These are phyloP conservation scores for Solanum chacoense DNA, from an alignment of 305 asterid genomes.

Conservation along the genomic window DNA sequence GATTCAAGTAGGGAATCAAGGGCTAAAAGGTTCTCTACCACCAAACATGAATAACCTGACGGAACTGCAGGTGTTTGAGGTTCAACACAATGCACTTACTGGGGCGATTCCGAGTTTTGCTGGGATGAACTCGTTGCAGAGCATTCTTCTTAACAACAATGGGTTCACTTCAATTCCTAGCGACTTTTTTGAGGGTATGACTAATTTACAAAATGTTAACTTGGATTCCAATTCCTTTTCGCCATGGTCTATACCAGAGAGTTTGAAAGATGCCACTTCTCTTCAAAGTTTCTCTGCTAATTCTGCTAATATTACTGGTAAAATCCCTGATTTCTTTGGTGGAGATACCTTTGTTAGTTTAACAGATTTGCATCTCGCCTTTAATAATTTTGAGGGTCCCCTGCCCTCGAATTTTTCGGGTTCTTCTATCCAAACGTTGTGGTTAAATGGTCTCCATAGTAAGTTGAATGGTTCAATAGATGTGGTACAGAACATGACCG, in stretches of 20 bases:
- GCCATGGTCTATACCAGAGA: slow-evolving; percentile 50
- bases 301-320: slow-evolving; percentile 42
- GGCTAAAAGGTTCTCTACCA: slow-evolving; percentile 52
- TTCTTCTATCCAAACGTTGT: slow-evolving; percentile 41
- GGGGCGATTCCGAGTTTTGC: slow-evolving; percentile 67
- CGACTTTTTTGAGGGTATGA: slow-evolving; percentile 72
- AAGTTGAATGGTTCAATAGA: slow-evolving; percentile 46
- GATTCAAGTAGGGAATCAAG: slow-evolving; percentile 55
- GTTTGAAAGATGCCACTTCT: slow-evolving; percentile 27
- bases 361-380: slow-evolving; percentile 31
- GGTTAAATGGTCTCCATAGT: slow-evolving; percentile 60
- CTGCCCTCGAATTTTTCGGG: slow-evolving; percentile 45
- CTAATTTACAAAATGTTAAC: slow-evolving; percentile 28
- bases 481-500: slow-evolving; percentile 54
- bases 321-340: slow-evolving; percentile 49
- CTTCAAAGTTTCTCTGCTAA: slow-evolving; percentile 47
- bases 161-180: slow-evolving; percentile 51
- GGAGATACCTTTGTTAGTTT: slow-evolving; percentile 33
- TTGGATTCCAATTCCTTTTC: slow-evolving; percentile 56
- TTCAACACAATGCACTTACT: slow-evolving; percentile 35
- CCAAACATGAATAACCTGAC: slow-evolving; percentile 32
- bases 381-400: slow-evolving; percentile 53
- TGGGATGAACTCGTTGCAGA: slow-evolving; percentile 39
- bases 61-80: slow-evolving; percentile 39
- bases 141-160: slow-evolving; percentile 37